Evolutionary conservation across 345 rosid genomes (phyloP).

Genomic region (Gossypium raimondii): DNA sequence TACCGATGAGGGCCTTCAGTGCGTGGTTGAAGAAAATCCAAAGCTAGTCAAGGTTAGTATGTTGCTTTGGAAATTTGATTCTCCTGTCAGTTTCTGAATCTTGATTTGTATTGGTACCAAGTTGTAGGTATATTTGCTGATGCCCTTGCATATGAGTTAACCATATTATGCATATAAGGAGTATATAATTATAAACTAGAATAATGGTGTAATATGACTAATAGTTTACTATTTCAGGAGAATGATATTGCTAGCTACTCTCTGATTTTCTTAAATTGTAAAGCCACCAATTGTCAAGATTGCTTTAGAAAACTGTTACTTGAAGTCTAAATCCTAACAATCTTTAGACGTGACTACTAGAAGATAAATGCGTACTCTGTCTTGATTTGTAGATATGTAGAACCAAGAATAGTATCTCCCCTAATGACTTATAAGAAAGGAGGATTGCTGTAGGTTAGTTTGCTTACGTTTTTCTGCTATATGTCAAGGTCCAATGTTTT

Average conservation of each 20-base stretch:
- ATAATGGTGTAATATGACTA: neutral
- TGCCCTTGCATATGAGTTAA: neutral
- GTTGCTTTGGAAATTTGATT: neutral
- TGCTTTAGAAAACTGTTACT: neutral
- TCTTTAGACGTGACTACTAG: slow-evolving; percentile 23
- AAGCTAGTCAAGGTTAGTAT: slow-evolving; percentile 60
- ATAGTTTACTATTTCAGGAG: neutral
- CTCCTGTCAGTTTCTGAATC: neutral
- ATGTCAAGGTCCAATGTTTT: neutral
- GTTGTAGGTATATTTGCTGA: neutral
- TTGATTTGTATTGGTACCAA: neutral
- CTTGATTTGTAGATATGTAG: neutral
- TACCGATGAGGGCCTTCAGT: slow-evolving; percentile 63
- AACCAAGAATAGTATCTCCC: neutral
- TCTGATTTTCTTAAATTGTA: neutral
- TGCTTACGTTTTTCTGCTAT: neutral
- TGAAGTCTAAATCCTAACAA: neutral
- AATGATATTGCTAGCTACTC: neutral
- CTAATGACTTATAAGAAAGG: neutral
- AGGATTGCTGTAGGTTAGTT: neutral
- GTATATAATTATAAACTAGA: neutral
- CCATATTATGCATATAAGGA: neutral
- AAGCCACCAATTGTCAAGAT: neutral
- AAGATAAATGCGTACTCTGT: neutral
- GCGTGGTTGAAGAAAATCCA: slow-evolving; percentile 19